phyloP scores from a whole-genome alignment of 306 rosid genomes.

The Lagenaria siceraria region DNA sequence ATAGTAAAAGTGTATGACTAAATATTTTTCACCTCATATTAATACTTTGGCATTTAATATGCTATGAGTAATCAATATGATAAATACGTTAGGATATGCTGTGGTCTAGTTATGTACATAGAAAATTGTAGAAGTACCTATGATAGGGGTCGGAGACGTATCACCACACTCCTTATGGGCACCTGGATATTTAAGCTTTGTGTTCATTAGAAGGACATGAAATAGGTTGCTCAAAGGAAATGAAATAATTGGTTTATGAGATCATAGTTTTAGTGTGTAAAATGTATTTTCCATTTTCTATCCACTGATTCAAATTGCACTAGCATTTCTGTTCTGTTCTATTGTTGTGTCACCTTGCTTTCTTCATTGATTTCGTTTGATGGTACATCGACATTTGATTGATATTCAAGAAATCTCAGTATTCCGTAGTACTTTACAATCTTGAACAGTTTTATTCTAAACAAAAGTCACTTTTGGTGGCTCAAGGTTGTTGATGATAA shows the following conservation, averaged over 20 bases:
- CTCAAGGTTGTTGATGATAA: conserved; percentile 48
- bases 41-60: background rate
- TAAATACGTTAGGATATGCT: background rate
- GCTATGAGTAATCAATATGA: background rate
- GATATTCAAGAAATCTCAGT: background rate
- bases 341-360: no score
- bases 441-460: background rate
- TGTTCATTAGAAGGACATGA: background rate
- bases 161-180: background rate
- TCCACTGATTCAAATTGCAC: background rate
- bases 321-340: background rate
- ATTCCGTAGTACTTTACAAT: background rate
- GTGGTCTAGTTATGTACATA: background rate
- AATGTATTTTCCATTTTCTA: background rate
- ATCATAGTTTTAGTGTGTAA: background rate
- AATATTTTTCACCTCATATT: background rate
- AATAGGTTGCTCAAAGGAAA: background rate
- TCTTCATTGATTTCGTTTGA: background rate
- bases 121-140: background rate
- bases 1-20: background rate
- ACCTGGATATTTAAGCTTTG: background rate
- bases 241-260: background rate
- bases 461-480: conserved; percentile 20
- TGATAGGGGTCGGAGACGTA: background rate
- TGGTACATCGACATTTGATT: background rate